Evolutionary conservation across 2,329 filamentous ascomycete species (phyloP).

Genomic region (Colletotrichum echinochloae): DNA sequence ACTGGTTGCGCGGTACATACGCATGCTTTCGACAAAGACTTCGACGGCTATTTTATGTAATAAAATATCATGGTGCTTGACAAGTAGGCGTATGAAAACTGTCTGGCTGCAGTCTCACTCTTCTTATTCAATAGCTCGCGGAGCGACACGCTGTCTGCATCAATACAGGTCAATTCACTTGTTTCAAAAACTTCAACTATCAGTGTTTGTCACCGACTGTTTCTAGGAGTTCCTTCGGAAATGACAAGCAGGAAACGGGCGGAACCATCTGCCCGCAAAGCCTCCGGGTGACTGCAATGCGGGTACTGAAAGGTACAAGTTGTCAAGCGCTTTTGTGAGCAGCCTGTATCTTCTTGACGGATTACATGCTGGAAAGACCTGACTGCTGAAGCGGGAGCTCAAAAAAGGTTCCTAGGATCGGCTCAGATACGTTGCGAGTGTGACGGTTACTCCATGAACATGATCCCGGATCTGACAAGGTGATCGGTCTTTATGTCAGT

Average conservation of each 20-base stretch:
- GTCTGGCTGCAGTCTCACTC: not conserved
- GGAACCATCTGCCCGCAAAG: not conserved
- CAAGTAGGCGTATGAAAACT: conserved; percentile 8
- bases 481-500: conserved; percentile 5
- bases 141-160: conserved; percentile 13
- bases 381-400: conserved; percentile 9
- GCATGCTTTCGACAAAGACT: not conserved
- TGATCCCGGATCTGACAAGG: conserved; percentile 28
- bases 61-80: conserved; percentile 19
- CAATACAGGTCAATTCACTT: conserved; percentile 24
- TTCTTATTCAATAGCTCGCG: conserved; percentile 5
- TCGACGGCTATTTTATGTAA: conserved; percentile 23
- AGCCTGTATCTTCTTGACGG: conserved; percentile 22
- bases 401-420: not conserved
- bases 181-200: not conserved
- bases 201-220: not conserved
- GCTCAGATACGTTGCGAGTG: conserved; percentile 3
- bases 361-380: conserved; percentile 30
- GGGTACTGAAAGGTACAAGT: not conserved
- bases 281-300: not conserved
- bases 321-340: conserved; percentile 9
- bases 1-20: conserved; percentile 12
- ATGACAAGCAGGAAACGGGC: not conserved
- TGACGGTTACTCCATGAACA: not conserved
- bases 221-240: not conserved